phyloP scores from a whole-genome alignment of 2,329 filamentous ascomycete genomes.

The Aspergillus ochraceus region DNA sequence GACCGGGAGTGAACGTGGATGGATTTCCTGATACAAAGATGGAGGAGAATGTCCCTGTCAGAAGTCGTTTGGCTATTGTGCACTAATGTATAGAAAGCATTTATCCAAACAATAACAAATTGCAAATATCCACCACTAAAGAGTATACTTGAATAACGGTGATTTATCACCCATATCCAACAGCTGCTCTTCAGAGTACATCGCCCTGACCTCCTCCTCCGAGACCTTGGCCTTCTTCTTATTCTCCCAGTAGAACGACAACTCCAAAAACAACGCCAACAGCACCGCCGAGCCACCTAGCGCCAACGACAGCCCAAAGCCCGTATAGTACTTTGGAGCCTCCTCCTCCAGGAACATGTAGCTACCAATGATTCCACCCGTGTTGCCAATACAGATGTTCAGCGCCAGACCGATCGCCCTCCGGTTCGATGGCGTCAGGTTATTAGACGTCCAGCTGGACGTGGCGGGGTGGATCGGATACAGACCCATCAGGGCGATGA shows the following conservation, averaged over 20 bases:
- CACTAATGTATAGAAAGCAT: background rate
- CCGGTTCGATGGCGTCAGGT: constrained; percentile 23
- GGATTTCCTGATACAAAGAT: constrained; percentile 28
- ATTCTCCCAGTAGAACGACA: constrained; percentile 20
- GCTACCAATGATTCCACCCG: constrained; percentile 25
- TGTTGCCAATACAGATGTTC: constrained; percentile 24
- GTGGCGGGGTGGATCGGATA: constrained; percentile 28
- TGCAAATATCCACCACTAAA: constrained; percentile 8
- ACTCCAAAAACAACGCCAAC: constrained; percentile 20
- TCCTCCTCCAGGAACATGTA: constrained; percentile 26
- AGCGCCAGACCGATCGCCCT: constrained; percentile 24
- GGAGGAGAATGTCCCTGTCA: constrained; percentile 28
- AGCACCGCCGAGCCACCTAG: constrained; percentile 18
- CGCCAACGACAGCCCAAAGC: constrained; percentile 22
- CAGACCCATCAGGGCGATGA: constrained; percentile 24
- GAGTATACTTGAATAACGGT: constrained; percentile 43
- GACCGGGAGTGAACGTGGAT: constrained; percentile 28
- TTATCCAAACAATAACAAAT: background rate
- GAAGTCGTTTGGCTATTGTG: constrained; percentile 24
- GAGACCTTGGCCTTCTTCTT: constrained; percentile 21
- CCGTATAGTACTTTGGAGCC: constrained; percentile 21
- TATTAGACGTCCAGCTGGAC: constrained; percentile 27
- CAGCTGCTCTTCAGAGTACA: constrained; percentile 41
- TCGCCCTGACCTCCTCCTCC: constrained; percentile 33
- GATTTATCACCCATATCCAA: constrained; percentile 44